A percentile compares a stretch with the other conserved stretches of the same genome.
Evolutionary conservation across 371 early-diverging fungal species (phyloP).

Genomic region (Mortierella sp.): DNA sequence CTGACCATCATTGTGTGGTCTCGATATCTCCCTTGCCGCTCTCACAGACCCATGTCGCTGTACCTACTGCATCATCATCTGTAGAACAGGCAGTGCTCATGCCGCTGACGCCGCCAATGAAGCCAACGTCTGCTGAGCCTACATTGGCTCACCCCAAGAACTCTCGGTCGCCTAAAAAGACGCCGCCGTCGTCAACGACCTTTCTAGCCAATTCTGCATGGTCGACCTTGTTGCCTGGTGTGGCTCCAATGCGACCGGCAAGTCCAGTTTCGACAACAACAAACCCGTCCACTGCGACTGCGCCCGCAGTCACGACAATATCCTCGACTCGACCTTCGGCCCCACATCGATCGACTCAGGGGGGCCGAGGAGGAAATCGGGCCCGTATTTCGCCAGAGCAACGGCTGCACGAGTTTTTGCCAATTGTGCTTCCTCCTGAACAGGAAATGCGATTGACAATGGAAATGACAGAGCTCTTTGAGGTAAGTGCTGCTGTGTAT

Average conservation of each 20-base stretch:
- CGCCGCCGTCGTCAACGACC: neutral
- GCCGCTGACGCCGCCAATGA: no score
- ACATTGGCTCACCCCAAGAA: no score
- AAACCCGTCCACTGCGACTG: neutral
- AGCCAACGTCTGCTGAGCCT: no score
- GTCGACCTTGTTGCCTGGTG: neutral
- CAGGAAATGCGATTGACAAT: neutral
- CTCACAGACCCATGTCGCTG: no score
- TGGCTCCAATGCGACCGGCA: neutral
- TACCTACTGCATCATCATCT: no score
- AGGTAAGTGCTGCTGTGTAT: neutral
- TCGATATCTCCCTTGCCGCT: no score
- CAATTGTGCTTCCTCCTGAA: neutral
- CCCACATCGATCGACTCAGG: no score
- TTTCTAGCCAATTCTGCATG: neutral
- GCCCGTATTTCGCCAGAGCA: neutral
- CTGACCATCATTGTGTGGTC: no score
- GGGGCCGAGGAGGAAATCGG: no score
- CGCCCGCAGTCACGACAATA: neutral
- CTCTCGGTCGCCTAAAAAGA: no score
- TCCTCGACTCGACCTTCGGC: neutral
- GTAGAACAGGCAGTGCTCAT: no score
- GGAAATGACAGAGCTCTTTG: conserved; percentile 4
- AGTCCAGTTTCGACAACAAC: neutral
- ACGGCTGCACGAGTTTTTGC: conserved; percentile 2